A percentile compares a stretch with the other conserved stretches of the same genome.
Evolutionary conservation across 2,329 filamentous ascomycete species (phyloP).

Genomic region (Polytolypa hystricis): DNA sequence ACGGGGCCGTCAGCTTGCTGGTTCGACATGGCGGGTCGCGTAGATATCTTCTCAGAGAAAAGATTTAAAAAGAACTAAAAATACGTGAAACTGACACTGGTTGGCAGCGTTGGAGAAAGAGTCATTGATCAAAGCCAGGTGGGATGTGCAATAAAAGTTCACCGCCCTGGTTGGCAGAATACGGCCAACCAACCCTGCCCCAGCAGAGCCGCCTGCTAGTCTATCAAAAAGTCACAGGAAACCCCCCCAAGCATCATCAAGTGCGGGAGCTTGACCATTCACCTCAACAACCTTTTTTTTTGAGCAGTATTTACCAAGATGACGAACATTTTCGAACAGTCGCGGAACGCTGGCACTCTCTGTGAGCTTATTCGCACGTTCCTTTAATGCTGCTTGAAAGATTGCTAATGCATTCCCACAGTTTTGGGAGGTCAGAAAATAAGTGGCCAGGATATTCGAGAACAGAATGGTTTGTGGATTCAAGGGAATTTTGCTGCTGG

Average conservation of each 20-base stretch:
- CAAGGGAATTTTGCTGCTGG: slow-evolving; percentile 1
- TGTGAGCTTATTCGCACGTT: slow-evolving; percentile 42
- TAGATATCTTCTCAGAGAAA: not conserved
- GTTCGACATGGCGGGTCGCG: not conserved
- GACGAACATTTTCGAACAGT: slow-evolving; percentile 93
- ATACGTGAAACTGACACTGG: slow-evolving; percentile 3
- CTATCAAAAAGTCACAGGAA: slow-evolving; percentile 9
- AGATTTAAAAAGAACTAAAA: not conserved
- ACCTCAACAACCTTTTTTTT: not conserved
- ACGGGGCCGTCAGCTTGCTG: slow-evolving; percentile 16
- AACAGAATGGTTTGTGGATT: slow-evolving; percentile 69
- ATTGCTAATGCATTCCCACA: slow-evolving; percentile 33
- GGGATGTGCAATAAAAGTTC: slow-evolving; percentile 11
- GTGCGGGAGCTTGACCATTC: slow-evolving; percentile 1
- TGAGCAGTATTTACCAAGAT: slow-evolving; percentile 41
- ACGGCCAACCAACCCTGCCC: too few species aligned
- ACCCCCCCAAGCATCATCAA: not conserved
- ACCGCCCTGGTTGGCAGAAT: slow-evolving; percentile 34
- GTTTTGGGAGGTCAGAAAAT: slow-evolving; percentile 96
- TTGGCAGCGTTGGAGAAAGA: too few species aligned
- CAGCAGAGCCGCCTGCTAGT: too few species aligned
- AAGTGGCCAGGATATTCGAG: slow-evolving; percentile 88
- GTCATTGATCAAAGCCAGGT: not conserved
- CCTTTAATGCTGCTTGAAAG: too few species aligned
- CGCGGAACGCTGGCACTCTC: slow-evolving; percentile 81